Base-by-base conservation (phyloP, 106 monocot genomes). In the Dendrobium nobile region DNA sequence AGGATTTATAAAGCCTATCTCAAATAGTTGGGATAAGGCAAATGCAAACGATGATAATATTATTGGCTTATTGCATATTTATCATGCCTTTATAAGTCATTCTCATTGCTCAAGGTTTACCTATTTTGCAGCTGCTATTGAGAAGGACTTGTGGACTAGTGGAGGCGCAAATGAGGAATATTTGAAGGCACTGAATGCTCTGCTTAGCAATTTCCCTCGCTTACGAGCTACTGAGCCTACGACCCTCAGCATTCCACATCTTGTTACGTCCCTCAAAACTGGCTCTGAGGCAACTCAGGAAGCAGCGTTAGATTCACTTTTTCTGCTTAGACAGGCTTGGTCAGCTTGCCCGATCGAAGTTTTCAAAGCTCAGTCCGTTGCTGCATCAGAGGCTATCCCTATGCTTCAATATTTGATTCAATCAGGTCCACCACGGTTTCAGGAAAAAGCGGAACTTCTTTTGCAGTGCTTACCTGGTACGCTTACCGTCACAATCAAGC, bases 261-360 rank as follows among this genome's bases (percentile, higher is more conserved):
- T 99, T 41, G 99, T 99, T 70, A 91, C 93, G 77, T 88, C 95
- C 45, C 90, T 99, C 6, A 95, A 91, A 81, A 93, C 90, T 40
- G 93, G 99, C 16, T 93, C 99, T 40, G 99, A 99, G 75, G 90
- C 88, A 77, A 89, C 95, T 51, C 99, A 99, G 77, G 99, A 99
- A 82, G 95, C 95, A 80, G 89, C 99, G 80, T 73, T 99, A 22
- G 93, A 99, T 70, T 83, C 95, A 76, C 90, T 99, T 75, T 95
- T 93, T 82, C 90, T 99, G 48, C 90, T 99, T 16, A 87, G 93
- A 61, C 99, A 99, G 87, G 99, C 99, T 61, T 99, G 99, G 99
- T 87, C 95, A 22, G 91, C 95, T 73, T 99, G 95, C 72, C 95
- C 99, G 44, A 78, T 88, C 75, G 99, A 99, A 86, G 93, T 99